A percentile compares a stretch with the other conserved stretches of the same genome.
Conservation (phyloP, 2,329 filamentous ascomycete species). For the Diaporthe humulicola region DNA sequence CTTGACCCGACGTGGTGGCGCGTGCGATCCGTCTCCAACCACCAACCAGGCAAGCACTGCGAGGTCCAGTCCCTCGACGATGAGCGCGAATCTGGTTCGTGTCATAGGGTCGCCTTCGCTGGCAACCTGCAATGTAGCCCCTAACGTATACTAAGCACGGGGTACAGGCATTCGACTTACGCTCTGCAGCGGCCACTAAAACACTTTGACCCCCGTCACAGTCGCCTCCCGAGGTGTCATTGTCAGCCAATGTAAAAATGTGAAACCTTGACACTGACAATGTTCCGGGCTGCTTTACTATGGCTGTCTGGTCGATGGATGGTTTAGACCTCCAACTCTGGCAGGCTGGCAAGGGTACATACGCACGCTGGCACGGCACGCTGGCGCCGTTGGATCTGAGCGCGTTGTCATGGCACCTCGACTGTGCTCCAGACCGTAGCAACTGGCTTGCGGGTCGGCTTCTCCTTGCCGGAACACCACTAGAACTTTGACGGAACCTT, state of each 20-base stretch:
- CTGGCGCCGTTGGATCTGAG: slow-evolving; percentile 3
- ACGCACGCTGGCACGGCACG: neutral
- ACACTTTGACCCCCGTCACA: neutral
- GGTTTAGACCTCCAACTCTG: neutral
- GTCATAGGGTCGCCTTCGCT: slow-evolving; percentile 5
- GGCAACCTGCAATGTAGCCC: slow-evolving; percentile 25
- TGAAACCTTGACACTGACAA: slow-evolving; percentile 26
- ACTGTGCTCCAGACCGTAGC: neutral
- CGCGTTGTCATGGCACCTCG: neutral
- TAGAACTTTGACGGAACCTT: neutral
- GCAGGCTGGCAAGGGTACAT: no score
- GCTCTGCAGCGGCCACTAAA: slow-evolving; percentile 1
- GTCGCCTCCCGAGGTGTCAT: slow-evolving; percentile 21
- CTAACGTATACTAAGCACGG: neutral
- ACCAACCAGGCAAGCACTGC: neutral
- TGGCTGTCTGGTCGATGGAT: neutral
- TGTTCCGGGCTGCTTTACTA: neutral
- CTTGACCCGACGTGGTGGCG: slow-evolving; percentile 12
- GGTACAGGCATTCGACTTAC: neutral
- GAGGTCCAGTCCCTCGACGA: neutral
- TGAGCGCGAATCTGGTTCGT: slow-evolving; percentile 1
- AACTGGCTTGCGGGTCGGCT: slow-evolving; percentile 2
- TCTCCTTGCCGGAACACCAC: neutral
- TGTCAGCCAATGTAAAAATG: neutral
- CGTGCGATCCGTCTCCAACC: neutral